A percentile compares a stretch with the other conserved stretches of the same genome.
Evolutionary conservation across 768 basidiomycete genomes (phyloP).

Genomic region (Mycena belliarum): DNA sequence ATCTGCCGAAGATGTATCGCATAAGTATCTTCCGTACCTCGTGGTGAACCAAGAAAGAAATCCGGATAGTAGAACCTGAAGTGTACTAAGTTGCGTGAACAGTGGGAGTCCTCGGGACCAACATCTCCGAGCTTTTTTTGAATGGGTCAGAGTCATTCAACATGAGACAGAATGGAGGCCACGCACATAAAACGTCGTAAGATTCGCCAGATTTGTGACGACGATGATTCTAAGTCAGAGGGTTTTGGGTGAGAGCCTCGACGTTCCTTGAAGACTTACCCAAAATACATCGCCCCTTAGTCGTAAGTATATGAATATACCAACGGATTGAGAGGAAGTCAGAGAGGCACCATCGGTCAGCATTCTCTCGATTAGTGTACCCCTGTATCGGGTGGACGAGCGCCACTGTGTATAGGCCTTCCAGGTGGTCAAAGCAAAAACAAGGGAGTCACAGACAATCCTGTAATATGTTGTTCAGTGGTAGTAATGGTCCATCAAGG

Average conservation of each 20-base stretch:
- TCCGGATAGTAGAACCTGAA: conserved; percentile 8
- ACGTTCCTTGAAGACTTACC: neutral
- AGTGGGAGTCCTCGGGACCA: no score
- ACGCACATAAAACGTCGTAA: conserved; percentile 10
- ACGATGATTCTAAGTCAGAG: conserved; percentile 1
- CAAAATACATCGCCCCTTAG: conserved; percentile 12
- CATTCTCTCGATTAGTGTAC: conserved; percentile 4
- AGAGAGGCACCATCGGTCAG: neutral
- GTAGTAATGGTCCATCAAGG: no score
- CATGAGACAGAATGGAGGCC: neutral
- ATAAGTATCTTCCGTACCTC: neutral
- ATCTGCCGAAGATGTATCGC: neutral
- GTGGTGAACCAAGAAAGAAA: conserved; percentile 13
- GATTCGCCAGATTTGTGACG: conserved; percentile 2
- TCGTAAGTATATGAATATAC: neutral
- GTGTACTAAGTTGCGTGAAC: neutral
- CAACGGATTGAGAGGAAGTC: neutral
- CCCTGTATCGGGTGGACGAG: neutral
- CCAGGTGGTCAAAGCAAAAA: conserved; percentile 6
- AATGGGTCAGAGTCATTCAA: no score
- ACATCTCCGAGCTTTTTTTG: conserved; percentile 7
- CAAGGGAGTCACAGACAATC: conserved; percentile 7
- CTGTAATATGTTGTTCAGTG: no score
- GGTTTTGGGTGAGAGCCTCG: no score
- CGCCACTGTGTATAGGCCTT: conserved; percentile 8